Evolutionary conservation across 2,329 filamentous ascomycete species (phyloP).

Genomic region (Phyllosticta citriasiana): DNA sequence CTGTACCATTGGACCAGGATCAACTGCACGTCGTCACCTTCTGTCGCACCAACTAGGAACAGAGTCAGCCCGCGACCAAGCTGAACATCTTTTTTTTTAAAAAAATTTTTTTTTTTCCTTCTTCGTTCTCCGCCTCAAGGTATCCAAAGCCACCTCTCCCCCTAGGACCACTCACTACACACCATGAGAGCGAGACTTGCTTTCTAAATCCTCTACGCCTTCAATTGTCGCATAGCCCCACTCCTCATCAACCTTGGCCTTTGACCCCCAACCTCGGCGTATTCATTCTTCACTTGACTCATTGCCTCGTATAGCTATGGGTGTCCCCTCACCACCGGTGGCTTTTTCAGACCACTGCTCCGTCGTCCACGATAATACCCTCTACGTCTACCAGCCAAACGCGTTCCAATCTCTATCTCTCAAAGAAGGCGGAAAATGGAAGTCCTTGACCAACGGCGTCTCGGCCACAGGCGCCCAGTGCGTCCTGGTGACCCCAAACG

Average conservation of each 20-base stretch:
- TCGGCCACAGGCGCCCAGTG: constrained; percentile 68
- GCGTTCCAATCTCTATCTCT: constrained; percentile 68
- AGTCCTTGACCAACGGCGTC: constrained; percentile 52
- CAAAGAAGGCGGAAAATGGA: constrained; percentile 62
- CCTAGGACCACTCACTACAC: neutral
- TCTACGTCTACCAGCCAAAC: constrained; percentile 70
- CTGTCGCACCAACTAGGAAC: neutral
- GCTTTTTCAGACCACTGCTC: constrained; percentile 72
- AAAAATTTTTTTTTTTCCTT: neutral
- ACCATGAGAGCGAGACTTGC: constrained; percentile 6
- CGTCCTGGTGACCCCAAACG: constrained; percentile 55
- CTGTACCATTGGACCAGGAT: neutral
- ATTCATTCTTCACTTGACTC: neutral
- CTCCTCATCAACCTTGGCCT: neutral
- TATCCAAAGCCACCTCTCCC: neutral
- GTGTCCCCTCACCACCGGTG: constrained; percentile 58
- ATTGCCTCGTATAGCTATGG: constrained; percentile 43
- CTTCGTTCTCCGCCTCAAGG: neutral
- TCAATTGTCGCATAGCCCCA: neutral
- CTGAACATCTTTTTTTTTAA: neutral
- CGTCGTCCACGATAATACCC: constrained; percentile 65
- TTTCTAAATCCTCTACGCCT: constrained; percentile 2
- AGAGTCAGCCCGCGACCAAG: neutral
- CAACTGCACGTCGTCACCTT: neutral
- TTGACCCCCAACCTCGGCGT: neutral